Evolutionary conservation across 495 filamentous ascomycete genomes (phyloP).

Genomic region (Cladorrhinum samala): DNA sequence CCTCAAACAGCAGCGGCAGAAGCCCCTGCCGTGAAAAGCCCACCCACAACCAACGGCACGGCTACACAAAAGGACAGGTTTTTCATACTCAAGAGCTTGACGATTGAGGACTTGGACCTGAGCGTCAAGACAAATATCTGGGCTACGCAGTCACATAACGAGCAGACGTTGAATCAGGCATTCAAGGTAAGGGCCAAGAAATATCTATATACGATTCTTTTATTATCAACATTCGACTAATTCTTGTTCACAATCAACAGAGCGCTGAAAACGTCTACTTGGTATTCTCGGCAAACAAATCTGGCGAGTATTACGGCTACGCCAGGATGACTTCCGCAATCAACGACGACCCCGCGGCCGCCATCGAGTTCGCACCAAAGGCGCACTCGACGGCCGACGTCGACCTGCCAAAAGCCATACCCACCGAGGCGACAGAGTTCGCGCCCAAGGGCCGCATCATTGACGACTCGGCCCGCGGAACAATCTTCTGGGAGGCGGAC

Average conservation of each 20-base stretch:
- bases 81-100: conserved; percentile 92
- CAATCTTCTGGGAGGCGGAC: conserved; percentile 95
- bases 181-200: conserved; percentile 74
- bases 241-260: conserved; percentile 35
- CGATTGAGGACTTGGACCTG: conserved; percentile 88
- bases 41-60: conserved; percentile 15
- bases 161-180: conserved; percentile 73
- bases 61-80: conserved; percentile 58
- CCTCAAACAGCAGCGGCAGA: background rate
- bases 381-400: conserved; percentile 52
- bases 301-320: conserved; percentile 95
- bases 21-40: conserved; percentile 1
- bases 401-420: conserved; percentile 65
- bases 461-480: conserved; percentile 85
- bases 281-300: conserved; percentile 97
- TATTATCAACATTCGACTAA: background rate
- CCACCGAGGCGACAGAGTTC: conserved; percentile 70
- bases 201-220: no score
- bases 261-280: conserved; percentile 83
- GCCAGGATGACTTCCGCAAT: conserved; percentile 88
- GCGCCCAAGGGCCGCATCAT: conserved; percentile 86
- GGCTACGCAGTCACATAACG: conserved; percentile 95
- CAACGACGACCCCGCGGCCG: conserved; percentile 62
- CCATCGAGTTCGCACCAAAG: conserved; percentile 58
- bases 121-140: conserved; percentile 83